Base-by-base conservation (phyloP, 2,329 filamentous ascomycete genomes). In the Colletotrichum sp. region DNA sequence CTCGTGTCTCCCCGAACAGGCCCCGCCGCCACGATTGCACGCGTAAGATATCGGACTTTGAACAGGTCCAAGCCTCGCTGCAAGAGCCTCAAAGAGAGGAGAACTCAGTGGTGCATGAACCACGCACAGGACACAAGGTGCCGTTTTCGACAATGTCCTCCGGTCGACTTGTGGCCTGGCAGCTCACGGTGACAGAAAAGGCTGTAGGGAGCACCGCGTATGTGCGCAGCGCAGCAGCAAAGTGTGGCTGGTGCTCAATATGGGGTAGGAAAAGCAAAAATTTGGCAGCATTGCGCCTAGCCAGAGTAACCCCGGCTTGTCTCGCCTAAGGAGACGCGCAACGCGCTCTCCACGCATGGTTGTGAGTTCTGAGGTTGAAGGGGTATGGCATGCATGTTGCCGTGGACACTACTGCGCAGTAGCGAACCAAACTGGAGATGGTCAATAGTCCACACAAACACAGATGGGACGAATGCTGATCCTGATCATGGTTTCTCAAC, bases 251-350 rank as follows among this genome's bases (percentile, higher is more conserved):
- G 59, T 73, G 70, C 66, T 59, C 47, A 65, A 59, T 64, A 69
- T 55, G 55, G 70, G 65, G 66, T 31, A 38, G 24, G 18, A 68
- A 33, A 68, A 72, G 43, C 16, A 33, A 57, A 51, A 63, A 29
- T 43, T 34, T 47, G 54, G 51, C 34, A 70, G 21, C 29, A 34
- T 24, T 54, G 55, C 62, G 68, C 36, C 69, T 67, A 51, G 21
- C 36, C 31, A 38, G 55, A 38, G 15, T 31, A 38, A 33, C 15
- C 36, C 43, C 36, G 38, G 54, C n/a, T 54, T 33, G 66, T 54
- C 70, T 70, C 70, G 59, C 59, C 67, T 70, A 55, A 51, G 16
- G 67, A 72, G 66, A 73, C 67, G 70, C 65, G 70, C 70, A 72
- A 72, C 70, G 65, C 70, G 70, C 34, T 72, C 70, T 29, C 69